Percentiles rank a stretch among this genome's conserved stretches.
Conservation (phyloP, 2,329 filamentous ascomycete genomes). For the Fusarium hostae region DNA sequence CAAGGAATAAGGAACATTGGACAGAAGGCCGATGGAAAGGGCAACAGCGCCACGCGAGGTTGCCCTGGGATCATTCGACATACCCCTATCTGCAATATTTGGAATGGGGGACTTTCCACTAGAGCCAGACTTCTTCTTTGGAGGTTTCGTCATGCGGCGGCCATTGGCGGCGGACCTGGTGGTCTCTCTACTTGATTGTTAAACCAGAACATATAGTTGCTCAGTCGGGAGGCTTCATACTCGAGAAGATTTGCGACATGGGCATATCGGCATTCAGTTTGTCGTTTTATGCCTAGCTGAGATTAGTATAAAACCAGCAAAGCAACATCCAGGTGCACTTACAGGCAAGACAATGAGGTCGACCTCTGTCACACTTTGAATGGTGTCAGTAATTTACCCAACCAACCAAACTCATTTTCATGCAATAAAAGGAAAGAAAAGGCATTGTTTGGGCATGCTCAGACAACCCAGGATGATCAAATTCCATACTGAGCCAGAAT, state of each 20-base stretch:
- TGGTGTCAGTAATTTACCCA: constrained; percentile 17
- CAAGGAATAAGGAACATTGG: constrained; percentile 77
- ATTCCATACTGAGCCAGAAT: background rate
- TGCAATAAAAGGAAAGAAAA: background rate
- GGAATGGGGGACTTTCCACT: constrained; percentile 57
- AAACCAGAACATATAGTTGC: constrained; percentile 20
- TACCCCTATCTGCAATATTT: constrained; percentile 66
- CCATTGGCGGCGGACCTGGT: constrained; percentile 64
- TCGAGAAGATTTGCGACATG: constrained; percentile 81
- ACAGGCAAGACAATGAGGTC: constrained; percentile 76
- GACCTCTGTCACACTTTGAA: constrained; percentile 76
- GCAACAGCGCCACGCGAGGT: constrained; percentile 63
- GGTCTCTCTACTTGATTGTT: constrained; percentile 61
- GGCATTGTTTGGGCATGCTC: background rate
- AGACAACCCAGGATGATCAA: background rate
- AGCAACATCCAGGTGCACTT: constrained; percentile 46
- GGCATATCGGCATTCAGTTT: constrained; percentile 80
- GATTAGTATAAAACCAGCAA: constrained; percentile 21
- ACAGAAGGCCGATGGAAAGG: constrained; percentile 71
- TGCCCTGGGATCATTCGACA: constrained; percentile 56
- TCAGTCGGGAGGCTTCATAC: constrained; percentile 57
- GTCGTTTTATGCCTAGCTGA: constrained; percentile 75
- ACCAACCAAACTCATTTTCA: background rate
- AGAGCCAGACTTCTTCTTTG: constrained; percentile 62
- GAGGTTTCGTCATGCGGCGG: constrained; percentile 66